Evolutionary conservation across 805 yeast genomes (phyloP).

Genomic region (Sugiyamaella lignohabitans): DNA sequence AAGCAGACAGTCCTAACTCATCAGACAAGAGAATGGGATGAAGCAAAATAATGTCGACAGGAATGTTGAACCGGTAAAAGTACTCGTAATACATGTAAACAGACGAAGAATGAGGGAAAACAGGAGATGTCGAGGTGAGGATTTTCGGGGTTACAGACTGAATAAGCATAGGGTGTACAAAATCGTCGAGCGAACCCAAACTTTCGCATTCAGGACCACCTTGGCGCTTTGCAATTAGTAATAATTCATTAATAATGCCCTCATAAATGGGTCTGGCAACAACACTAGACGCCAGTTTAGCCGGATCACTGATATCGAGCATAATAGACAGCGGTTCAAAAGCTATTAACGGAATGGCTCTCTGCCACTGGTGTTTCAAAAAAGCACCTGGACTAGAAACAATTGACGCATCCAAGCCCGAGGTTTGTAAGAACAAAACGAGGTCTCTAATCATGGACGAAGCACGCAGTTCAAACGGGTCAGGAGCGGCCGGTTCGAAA

Average conservation of each 20-base stretch:
- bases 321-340: slow-evolving; percentile 70
- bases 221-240: slow-evolving; percentile 52
- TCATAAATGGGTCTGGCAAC: slow-evolving; percentile 79
- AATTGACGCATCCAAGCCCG: slow-evolving; percentile 20
- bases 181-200: slow-evolving; percentile 1
- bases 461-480: not conserved
- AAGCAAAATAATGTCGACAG: slow-evolving; percentile 67
- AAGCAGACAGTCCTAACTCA: slow-evolving; percentile 35
- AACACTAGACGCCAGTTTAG: slow-evolving; percentile 53
- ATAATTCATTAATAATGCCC: slow-evolving; percentile 71
- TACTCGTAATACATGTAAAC: slow-evolving; percentile 57
- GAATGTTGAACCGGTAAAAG: slow-evolving; percentile 48
- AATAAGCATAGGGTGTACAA: not conserved
- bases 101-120: slow-evolving; percentile 4
- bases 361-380: slow-evolving; percentile 61
- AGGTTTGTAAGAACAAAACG: slow-evolving; percentile 16
- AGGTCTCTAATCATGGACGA: slow-evolving; percentile 10
- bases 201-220: slow-evolving; percentile 47
- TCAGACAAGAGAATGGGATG: slow-evolving; percentile 90
- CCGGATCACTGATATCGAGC: slow-evolving; percentile 65
- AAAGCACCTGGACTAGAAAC: slow-evolving; percentile 8
- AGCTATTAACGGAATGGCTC: slow-evolving; percentile 71
- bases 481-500: slow-evolving; percentile 9
- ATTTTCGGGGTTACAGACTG: slow-evolving; percentile 1
- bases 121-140: not conserved